Conservation (phyloP, 2,329 filamentous ascomycete species). For the Coniella lustricola region DNA sequence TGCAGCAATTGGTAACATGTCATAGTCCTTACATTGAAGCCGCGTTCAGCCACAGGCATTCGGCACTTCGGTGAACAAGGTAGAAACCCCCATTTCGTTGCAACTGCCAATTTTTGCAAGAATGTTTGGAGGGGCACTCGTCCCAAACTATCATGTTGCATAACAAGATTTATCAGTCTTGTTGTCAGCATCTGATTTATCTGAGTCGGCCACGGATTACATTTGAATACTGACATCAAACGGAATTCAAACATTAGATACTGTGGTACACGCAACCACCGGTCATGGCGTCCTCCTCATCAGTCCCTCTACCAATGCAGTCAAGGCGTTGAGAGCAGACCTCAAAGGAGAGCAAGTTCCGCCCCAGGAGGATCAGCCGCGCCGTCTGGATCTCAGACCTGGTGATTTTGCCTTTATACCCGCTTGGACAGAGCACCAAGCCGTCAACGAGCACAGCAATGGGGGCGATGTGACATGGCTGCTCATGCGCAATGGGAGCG, state of each 20-base stretch:
- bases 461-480: constrained; percentile 53
- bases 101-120: background rate
- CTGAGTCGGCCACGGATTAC: background rate
- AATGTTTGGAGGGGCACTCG: background rate
- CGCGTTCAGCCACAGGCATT: constrained; percentile 53
- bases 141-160: background rate
- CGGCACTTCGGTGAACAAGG: constrained; percentile 66
- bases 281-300: constrained; percentile 57
- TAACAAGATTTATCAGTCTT: background rate
- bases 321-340: constrained; percentile 11
- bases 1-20: constrained; percentile 15
- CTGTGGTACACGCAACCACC: constrained; percentile 58
- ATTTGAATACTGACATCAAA: background rate
- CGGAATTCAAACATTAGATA: constrained; percentile 37
- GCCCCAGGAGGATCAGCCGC: constrained; percentile 39
- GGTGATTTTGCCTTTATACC: constrained; percentile 68
- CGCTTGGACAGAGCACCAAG: constrained; percentile 63
- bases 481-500: constrained; percentile 54
- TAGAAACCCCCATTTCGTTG: constrained; percentile 25
- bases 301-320: constrained; percentile 30
- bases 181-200: background rate
- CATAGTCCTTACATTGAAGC: constrained; percentile 55
- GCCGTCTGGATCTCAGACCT: constrained; percentile 48
- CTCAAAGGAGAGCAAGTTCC: constrained; percentile 8
- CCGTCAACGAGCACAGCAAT: constrained; percentile 51